Evolutionary conservation across 2,329 filamentous ascomycete genomes (phyloP).

Genomic region (Fusarium vanettenii): DNA sequence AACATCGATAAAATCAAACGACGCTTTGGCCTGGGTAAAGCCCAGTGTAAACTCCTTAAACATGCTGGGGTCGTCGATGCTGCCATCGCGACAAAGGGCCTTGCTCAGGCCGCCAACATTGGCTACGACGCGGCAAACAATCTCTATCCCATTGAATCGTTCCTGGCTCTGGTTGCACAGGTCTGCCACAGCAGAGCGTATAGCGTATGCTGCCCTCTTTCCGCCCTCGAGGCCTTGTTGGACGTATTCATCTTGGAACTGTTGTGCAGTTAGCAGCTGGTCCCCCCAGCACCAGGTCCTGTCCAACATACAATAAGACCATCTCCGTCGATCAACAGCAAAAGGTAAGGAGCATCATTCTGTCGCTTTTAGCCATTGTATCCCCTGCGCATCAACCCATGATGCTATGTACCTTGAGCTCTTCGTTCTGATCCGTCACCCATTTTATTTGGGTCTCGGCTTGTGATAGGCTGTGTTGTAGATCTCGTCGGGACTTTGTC

Average conservation of each 20-base stretch:
- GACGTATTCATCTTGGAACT: constrained; percentile 70
- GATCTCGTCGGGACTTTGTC: constrained; percentile 59
- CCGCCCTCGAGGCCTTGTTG: constrained; percentile 67
- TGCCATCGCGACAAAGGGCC: constrained; percentile 62
- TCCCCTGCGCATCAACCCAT: constrained; percentile 13
- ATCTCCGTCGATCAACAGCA: constrained; percentile 72
- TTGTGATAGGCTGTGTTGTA: constrained; percentile 61
- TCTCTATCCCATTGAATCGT: constrained; percentile 59
- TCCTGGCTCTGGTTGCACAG: constrained; percentile 58
- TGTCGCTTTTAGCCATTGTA: constrained; percentile 44
- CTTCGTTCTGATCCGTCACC: constrained; percentile 53
- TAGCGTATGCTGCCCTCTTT: constrained; percentile 61
- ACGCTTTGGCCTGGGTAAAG: constrained; percentile 69
- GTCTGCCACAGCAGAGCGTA: constrained; percentile 61
- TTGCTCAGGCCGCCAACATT: constrained; percentile 64
- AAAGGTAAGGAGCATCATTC: constrained; percentile 68
- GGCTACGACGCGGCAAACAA: constrained; percentile 67
- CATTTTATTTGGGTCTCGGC: constrained; percentile 51
- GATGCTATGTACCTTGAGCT: constrained; percentile 57
- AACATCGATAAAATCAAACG: constrained; percentile 74
- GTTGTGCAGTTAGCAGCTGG: constrained; percentile 5
- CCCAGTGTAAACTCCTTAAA: constrained; percentile 68
- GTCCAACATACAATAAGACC: constrained; percentile 63
- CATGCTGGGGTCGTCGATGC: constrained; percentile 55
- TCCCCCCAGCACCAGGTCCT: not conserved